Evolutionary conservation across 192 early-diverging fungal species (phyloP).

Genomic region (Linnemannia zychae): DNA sequence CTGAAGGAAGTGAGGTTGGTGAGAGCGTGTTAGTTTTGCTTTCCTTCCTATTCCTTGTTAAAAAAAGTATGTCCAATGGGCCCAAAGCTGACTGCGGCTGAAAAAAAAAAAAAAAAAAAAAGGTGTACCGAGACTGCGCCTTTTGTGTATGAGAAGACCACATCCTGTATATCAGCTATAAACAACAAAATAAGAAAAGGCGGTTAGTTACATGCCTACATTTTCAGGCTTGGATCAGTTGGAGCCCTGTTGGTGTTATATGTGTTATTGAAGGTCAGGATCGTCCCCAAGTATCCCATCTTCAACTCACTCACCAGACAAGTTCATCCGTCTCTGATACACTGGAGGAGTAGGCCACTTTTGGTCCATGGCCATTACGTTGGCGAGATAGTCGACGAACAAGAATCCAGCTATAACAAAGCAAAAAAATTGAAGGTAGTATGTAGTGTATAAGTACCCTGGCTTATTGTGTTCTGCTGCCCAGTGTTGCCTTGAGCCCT

Average conservation of each 20-base stretch:
- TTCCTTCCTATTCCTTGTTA: neutral
- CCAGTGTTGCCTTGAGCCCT: too few relatives aligned
- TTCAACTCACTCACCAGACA: slow-evolving; percentile 44
- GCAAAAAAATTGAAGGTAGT: too few relatives aligned
- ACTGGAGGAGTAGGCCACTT: slow-evolving; percentile 44
- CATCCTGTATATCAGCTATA: slow-evolving; percentile 69
- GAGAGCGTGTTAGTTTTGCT: too few relatives aligned
- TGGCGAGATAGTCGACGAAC: slow-evolving; percentile 72
- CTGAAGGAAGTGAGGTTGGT: slow-evolving; percentile 16
- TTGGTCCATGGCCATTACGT: slow-evolving; percentile 67
- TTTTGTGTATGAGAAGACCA: slow-evolving; percentile 58
- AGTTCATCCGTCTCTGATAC: slow-evolving; percentile 51
- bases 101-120: neutral
- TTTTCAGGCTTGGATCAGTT: too few relatives aligned
- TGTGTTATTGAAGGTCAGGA: too few relatives aligned
- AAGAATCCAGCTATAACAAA: slow-evolving; percentile 62
- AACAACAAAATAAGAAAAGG: slow-evolving; percentile 1
- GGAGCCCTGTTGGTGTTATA: too few relatives aligned
- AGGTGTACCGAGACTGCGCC: slow-evolving; percentile 29
- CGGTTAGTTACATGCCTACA: too few relatives aligned
- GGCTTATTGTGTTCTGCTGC: too few relatives aligned
- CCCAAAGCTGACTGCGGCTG: too few relatives aligned
- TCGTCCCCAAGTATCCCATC: too few relatives aligned
- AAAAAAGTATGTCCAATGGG: neutral
- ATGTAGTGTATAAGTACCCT: neutral